Percentiles rank a stretch among this genome's conserved stretches.
These are phyloP conservation scores for Rachicladosporium sp. DNA, from an alignment of 2,329 filamentous ascomycete genomes.

Conservation along the genomic window DNA sequence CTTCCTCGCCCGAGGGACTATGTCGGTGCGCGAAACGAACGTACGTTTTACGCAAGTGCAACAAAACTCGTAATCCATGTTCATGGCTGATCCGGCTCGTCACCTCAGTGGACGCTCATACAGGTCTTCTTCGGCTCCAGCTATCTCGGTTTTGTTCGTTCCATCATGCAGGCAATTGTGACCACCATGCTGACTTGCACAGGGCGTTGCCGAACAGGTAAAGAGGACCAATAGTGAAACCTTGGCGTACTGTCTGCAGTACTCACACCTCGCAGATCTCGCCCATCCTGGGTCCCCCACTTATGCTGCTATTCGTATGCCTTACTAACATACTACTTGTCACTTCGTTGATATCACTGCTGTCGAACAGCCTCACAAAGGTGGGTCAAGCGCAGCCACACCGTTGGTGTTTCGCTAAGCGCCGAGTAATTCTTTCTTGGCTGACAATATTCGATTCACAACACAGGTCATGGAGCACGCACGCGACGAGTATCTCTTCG, in stretches of 20 bases:
- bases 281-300: slow-evolving; percentile 38
- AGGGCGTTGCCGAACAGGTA: slow-evolving; percentile 38
- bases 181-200: slow-evolving; percentile 5
- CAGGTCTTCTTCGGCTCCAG: slow-evolving; percentile 73
- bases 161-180: neutral
- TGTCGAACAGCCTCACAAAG: slow-evolving; percentile 60
- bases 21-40: too few relatives aligned
- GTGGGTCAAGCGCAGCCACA: slow-evolving; percentile 25
- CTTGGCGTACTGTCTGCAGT: neutral
- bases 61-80: too few relatives aligned
- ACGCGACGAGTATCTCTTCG: slow-evolving; percentile 66
- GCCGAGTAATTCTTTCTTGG: slow-evolving; percentile 17
- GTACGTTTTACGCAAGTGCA: too few relatives aligned
- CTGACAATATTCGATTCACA: slow-evolving; percentile 12
- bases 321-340: slow-evolving; percentile 69
- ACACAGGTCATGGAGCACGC: slow-evolving; percentile 47
- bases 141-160: slow-evolving; percentile 58
- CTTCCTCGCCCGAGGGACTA: slow-evolving; percentile 40
- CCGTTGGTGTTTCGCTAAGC: slow-evolving; percentile 15
- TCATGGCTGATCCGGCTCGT: too few relatives aligned
- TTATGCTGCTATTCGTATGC: slow-evolving; percentile 60
- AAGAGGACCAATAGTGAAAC: too few relatives aligned
- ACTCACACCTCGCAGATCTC: slow-evolving; percentile 23
- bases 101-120: slow-evolving; percentile 51
- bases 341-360: slow-evolving; percentile 64